Evolutionary conservation across 495 filamentous ascomycete species (phyloP).

Genomic region (Annulohypoxylon maeteangense): DNA sequence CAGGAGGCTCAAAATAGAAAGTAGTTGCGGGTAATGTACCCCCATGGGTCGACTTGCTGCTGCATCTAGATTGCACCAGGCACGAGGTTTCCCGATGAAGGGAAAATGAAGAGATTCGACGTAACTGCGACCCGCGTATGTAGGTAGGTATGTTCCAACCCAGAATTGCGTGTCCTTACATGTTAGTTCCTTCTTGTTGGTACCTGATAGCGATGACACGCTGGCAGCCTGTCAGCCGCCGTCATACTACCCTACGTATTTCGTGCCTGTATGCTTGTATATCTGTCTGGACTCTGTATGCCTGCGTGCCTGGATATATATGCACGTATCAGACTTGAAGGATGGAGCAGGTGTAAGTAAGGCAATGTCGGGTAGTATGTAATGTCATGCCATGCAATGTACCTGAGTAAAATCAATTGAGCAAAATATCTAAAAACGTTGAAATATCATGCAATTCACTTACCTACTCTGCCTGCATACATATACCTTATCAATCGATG

Average conservation of each 20-base stretch:
- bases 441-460: not conserved
- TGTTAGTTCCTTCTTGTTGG: constrained; percentile 1
- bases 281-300: too few relatives aligned
- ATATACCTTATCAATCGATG: not conserved
- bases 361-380: not conserved
- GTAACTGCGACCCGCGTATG: not conserved
- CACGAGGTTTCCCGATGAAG: constrained; percentile 18
- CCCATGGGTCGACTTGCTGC: constrained; percentile 14
- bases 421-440: not conserved
- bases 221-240: constrained; percentile 36
- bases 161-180: constrained; percentile 23
- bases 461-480: not conserved
- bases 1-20: constrained; percentile 43
- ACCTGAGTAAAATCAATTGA: not conserved
- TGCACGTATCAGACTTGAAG: constrained; percentile 31
- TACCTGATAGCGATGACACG: constrained; percentile 30
- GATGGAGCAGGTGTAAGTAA: constrained; percentile 23
- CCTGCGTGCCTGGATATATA: constrained; percentile 28
- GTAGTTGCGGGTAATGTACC: constrained; percentile 39
- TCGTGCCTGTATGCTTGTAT: constrained; percentile 23
- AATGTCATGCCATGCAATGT: constrained; percentile 1
- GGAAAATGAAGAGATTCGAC: constrained; percentile 11
- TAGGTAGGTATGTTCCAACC: constrained; percentile 9
- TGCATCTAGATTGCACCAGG: constrained; percentile 40
- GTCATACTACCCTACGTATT: constrained; percentile 33